phyloP scores from a whole-genome alignment of 2,329 filamentous ascomycete species.

The Xylaria sp. region DNA sequence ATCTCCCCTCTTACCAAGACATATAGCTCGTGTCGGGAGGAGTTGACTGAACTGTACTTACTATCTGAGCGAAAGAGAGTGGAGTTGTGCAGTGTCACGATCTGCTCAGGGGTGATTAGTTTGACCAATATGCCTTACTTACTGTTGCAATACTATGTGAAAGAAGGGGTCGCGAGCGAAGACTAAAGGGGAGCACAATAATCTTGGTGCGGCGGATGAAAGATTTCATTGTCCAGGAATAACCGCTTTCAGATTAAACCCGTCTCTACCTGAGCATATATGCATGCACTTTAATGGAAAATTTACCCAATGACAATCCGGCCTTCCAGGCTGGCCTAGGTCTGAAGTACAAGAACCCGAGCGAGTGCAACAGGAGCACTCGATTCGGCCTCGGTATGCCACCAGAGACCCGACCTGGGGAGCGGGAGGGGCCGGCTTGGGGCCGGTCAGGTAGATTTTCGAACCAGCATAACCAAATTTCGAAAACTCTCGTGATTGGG shows the following conservation, averaged over 20 bases:
- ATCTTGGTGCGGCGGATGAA: not conserved
- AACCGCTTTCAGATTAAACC: not conserved
- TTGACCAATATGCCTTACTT: no score
- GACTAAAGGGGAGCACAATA: not conserved
- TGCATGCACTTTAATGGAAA: not conserved
- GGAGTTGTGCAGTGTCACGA: no score
- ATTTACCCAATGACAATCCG: not conserved
- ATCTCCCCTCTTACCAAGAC: not conserved
- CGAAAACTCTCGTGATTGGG: constrained; percentile 23
- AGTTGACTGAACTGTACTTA: no score
- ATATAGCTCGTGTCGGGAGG: not conserved
- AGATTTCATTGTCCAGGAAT: not conserved
- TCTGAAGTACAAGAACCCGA: no score
- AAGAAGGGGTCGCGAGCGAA: no score
- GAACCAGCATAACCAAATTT: constrained; percentile 18
- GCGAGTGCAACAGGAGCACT: no score
- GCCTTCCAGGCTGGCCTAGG: not conserved
- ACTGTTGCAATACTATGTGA: not conserved
- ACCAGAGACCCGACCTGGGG: no score
- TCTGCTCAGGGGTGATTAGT: not conserved
- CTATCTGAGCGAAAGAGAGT: not conserved
- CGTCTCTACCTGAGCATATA: not conserved
- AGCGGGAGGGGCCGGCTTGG: constrained; percentile 1
- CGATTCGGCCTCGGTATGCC: no score
- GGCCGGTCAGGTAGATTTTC: constrained; percentile 15